These are phyloP conservation scores for Haplosporangium sp. DNA, from an alignment of 371 early-diverging fungal species.

Conservation along the genomic window DNA sequence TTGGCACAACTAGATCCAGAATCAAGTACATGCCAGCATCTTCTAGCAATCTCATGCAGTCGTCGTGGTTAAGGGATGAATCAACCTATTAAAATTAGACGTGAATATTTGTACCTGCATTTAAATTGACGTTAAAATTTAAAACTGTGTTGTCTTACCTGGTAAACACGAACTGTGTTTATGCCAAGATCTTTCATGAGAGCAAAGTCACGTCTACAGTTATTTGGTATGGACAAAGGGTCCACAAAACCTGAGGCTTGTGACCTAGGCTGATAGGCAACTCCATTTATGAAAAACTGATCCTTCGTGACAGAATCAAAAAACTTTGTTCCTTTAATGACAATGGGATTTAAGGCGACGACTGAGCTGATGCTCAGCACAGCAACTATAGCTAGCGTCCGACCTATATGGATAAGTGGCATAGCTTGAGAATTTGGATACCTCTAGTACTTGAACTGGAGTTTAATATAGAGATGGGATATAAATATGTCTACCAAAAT, in stretches of 20 bases:
- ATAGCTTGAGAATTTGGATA: slow-evolving; percentile 6
- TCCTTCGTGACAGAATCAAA: slow-evolving; percentile 79
- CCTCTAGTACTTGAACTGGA: background rate
- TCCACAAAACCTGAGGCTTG: slow-evolving; percentile 48
- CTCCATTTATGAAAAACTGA: slow-evolving; percentile 84
- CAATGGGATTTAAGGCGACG: slow-evolving; percentile 68
- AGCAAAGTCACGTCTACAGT: slow-evolving; percentile 76
- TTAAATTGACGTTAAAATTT: too few relatives aligned
- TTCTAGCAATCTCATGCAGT: slow-evolving; percentile 79
- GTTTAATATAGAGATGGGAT: background rate
- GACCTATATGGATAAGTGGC: background rate
- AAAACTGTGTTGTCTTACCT: slow-evolving; percentile 44
- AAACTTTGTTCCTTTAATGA: slow-evolving; percentile 78
- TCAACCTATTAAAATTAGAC: slow-evolving; percentile 57
- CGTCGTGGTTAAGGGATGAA: slow-evolving; percentile 72
- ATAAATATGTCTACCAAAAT: background rate
- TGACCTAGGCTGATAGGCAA: slow-evolving; percentile 82
- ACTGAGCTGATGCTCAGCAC: background rate
- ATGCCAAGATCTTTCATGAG: slow-evolving; percentile 76
- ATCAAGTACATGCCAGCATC: slow-evolving; percentile 80
- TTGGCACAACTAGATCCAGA: slow-evolving; percentile 75
- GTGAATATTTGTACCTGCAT: background rate
- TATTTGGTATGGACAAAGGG: slow-evolving; percentile 71
- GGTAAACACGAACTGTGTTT: slow-evolving; percentile 85
- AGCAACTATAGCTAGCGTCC: slow-evolving; percentile 2